Conservation (phyloP, 169 alveolate species). For the Plasmodium coatneyi region DNA sequence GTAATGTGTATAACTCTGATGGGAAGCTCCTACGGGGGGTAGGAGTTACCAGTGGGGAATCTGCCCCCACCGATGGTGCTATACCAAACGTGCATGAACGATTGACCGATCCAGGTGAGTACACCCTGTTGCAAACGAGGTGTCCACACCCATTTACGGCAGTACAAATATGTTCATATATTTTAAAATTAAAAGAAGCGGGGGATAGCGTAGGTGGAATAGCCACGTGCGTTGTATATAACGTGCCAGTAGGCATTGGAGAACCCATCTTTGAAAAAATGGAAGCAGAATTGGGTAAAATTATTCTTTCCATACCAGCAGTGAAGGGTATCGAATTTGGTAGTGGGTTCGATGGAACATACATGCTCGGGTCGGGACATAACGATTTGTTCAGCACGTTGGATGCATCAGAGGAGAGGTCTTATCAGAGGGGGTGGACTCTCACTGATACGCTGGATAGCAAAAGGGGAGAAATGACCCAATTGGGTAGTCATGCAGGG, state of each 20-base stretch:
- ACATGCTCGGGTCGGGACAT: conserved; percentile 56
- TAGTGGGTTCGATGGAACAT: conserved; percentile 24
- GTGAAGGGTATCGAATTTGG: conserved; percentile 59
- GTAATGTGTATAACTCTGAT: conserved; percentile 11
- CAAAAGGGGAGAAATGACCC: neutral
- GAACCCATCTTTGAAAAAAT: conserved; percentile 58
- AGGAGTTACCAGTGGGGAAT: neutral
- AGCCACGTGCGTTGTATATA: conserved; percentile 32
- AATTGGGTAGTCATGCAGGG: neutral
- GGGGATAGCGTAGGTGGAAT: conserved; percentile 54
- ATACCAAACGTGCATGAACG: neutral
- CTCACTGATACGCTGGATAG: neutral
- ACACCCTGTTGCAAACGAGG: conserved; percentile 24
- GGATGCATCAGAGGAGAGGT: neutral
- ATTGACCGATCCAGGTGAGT: neutral
- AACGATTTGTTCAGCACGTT: conserved; percentile 23
- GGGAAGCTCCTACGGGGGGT: neutral
- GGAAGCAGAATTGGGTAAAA: conserved; percentile 39
- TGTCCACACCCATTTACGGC: conserved; percentile 64
- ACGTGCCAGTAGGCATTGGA: conserved; percentile 43
- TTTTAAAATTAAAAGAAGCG: conserved; percentile 35
- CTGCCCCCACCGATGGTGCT: neutral
- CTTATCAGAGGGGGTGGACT: neutral
- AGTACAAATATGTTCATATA: conserved; percentile 37
- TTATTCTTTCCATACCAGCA: conserved; percentile 54